Evolutionary conservation across 208 protist species (phyloP).

Genomic region (Leishmania gerbilli): DNA sequence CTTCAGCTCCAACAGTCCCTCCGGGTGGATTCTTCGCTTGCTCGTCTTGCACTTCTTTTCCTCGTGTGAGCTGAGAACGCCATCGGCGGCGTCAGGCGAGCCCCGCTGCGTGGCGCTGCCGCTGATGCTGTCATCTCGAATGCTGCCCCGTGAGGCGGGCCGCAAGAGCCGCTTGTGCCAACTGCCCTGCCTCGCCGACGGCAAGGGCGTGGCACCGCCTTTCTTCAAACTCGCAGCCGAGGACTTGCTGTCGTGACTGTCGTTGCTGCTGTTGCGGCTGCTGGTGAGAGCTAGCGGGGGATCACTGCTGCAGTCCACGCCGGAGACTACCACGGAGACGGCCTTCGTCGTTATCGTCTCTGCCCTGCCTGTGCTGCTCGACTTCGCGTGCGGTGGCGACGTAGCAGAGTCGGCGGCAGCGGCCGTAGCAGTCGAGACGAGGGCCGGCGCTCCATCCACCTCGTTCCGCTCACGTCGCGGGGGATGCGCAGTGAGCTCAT

Average conservation of each 20-base stretch:
- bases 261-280: constrained; percentile 1
- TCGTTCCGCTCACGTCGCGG: neutral
- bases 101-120: neutral
- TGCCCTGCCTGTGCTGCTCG: neutral
- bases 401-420: neutral
- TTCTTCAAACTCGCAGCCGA: neutral
- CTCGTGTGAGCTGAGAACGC: neutral
- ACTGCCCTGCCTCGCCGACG: neutral
- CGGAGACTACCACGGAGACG: neutral
- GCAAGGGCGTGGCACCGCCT: neutral
- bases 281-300: neutral
- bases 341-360: neutral
- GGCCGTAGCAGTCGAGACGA: neutral
- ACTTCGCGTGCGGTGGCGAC: neutral
- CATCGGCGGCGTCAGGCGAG: neutral
- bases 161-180: constrained; percentile 3
- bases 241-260: constrained; percentile 1
- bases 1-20: neutral
- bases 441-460: neutral
- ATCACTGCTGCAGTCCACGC: neutral
- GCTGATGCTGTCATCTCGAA: neutral
- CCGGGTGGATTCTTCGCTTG: neutral
- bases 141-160: neutral
- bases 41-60: neutral
- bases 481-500: constrained; percentile 2